These are phyloP conservation scores for Babjeviella inositovora DNA, from an alignment of 805 yeast genomes.

Conservation along the genomic window DNA sequence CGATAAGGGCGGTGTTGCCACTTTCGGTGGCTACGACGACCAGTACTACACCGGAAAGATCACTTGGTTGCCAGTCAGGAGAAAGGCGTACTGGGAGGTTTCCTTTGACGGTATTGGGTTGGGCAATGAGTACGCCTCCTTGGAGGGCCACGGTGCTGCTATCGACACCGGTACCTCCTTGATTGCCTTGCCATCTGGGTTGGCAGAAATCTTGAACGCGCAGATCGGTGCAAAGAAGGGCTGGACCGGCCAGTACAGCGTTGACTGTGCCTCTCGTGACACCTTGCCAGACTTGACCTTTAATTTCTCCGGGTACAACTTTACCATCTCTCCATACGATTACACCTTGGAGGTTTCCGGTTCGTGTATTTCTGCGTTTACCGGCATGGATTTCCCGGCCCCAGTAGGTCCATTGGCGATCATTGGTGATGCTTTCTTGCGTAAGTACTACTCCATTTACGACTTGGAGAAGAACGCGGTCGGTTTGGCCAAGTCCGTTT, in stretches of 20 bases:
- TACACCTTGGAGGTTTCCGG: conserved; percentile 92
- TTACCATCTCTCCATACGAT: conserved; percentile 79
- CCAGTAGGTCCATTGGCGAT: conserved; percentile 96
- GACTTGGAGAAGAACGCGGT: conserved; percentile 85
- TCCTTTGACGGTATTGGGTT: conserved; percentile 78
- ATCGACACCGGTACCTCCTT: conserved; percentile 97
- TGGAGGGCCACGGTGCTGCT: conserved; percentile 83
- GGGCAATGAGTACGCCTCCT: conserved; percentile 82
- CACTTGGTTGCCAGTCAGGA: conserved; percentile 94
- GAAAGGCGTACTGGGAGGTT: conserved; percentile 99
- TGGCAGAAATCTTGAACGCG: conserved; percentile 89
- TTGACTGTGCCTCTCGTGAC: conserved; percentile 81
- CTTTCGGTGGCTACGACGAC: conserved; percentile 88
- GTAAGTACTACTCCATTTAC: conserved; percentile 87
- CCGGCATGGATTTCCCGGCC: conserved; percentile 94
- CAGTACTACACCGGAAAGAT: conserved; percentile 66
- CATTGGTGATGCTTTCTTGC: conserved; percentile 93
- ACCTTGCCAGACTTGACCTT: conserved; percentile 83
- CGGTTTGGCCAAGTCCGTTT: conserved; percentile 75
- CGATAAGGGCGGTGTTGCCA: conserved; percentile 75
- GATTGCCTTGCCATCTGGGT: conserved; percentile 84
- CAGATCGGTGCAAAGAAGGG: conserved; percentile 95
- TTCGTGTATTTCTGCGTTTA: conserved; percentile 89
- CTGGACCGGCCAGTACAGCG: conserved; percentile 93
- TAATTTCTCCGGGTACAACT: conserved; percentile 80